A percentile compares a stretch with the other conserved stretches of the same genome.
Conservation (phyloP, 2,329 filamentous ascomycete genomes). For the Fusarium sp. region DNA sequence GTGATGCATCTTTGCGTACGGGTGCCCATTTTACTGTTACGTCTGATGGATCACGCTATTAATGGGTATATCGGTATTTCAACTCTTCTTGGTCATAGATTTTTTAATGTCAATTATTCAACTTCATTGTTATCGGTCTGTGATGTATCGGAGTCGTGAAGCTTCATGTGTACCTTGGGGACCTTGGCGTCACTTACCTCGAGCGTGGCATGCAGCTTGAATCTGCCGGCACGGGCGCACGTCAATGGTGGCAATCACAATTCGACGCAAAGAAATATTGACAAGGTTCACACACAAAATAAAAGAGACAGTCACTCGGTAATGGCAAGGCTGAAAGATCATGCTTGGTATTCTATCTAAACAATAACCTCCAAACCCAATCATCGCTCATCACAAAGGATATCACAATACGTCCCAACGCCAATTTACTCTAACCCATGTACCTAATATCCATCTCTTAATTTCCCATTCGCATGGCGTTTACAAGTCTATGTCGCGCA, state of each 20-base stretch:
- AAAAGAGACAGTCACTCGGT: not conserved
- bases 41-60: not conserved
- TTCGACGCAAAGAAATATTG: too few relatives aligned
- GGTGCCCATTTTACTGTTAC: not conserved
- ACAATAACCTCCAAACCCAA: constrained; percentile 17
- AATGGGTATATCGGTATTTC: not conserved
- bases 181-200: not conserved
- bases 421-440: constrained; percentile 12
- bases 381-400: constrained; percentile 33
- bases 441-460: constrained; percentile 20
- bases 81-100: not conserved
- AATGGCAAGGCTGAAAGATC: not conserved
- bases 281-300: not conserved
- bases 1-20: not conserved
- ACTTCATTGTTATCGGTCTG: not conserved
- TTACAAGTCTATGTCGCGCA: constrained; percentile 50
- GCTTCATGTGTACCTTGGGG: not conserved
- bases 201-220: not conserved
- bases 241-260: not conserved
- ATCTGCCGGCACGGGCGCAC: not conserved
- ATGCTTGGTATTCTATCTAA: constrained; percentile 30
- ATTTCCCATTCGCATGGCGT: constrained; percentile 50
- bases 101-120: not conserved
- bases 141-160: not conserved
- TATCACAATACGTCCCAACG: constrained; percentile 39